Conservation (phyloP, 139 green algal species). For the Chara braunii region DNA sequence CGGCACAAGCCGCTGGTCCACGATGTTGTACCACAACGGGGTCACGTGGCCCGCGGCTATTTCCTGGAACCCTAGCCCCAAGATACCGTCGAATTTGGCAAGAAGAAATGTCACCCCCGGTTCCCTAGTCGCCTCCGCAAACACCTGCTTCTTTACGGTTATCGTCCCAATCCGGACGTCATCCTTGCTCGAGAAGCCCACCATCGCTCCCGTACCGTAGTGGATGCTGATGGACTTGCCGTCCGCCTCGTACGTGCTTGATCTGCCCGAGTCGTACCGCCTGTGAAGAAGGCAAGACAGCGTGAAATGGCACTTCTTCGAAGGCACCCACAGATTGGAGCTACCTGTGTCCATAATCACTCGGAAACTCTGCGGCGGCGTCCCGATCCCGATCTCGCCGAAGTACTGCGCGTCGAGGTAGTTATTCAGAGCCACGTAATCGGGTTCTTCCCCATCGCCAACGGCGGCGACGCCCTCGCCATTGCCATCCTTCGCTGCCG, state of each 20-base stretch:
- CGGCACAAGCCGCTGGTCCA: conserved; percentile 66
- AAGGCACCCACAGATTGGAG: conserved; percentile 91
- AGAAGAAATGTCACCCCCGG: conserved; percentile 88
- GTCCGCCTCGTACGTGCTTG: conserved; percentile 55
- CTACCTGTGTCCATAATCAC: conserved; percentile 88
- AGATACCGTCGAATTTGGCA: conserved; percentile 95
- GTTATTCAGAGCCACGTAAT: conserved; percentile 35
- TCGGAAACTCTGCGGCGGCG: conserved; percentile 76
- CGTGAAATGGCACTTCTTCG: conserved; percentile 66
- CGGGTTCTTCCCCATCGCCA: conserved; percentile 10
- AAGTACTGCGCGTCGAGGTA: conserved; percentile 78
- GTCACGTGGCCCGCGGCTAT: conserved; percentile 73
- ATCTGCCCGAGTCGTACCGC: conserved; percentile 69
- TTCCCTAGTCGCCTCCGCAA: conserved; percentile 60
- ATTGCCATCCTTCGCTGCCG: too few relatives aligned
- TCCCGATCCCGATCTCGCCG: conserved; percentile 81
- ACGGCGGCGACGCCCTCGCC: too few relatives aligned
- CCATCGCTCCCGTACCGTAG: conserved; percentile 86
- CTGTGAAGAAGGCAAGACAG: conserved; percentile 45
- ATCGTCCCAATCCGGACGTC: conserved; percentile 64
- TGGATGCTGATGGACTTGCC: conserved; percentile 86
- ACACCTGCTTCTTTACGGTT: conserved; percentile 54
- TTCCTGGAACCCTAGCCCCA: conserved; percentile 87
- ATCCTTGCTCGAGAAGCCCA: conserved; percentile 82
- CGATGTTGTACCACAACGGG: conserved; percentile 71